Conservation (phyloP, 331 rosid genomes). For the Prunus yedoensis region DNA sequence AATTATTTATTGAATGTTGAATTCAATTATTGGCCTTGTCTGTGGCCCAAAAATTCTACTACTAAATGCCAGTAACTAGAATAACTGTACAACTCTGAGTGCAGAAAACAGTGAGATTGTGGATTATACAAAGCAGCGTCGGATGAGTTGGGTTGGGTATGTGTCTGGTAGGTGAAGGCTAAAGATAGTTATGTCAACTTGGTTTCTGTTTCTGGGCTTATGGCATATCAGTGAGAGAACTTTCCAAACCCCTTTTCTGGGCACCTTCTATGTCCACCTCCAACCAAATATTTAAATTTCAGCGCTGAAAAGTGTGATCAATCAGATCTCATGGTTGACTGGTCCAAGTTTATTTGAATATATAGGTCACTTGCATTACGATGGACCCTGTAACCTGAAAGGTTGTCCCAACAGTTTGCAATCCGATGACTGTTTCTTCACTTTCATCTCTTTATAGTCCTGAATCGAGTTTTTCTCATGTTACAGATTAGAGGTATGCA, state of each 20-base stretch:
- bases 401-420: not conserved
- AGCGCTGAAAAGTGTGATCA: not conserved
- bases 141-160: not conserved
- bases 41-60: not conserved
- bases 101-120: not conserved
- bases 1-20: not conserved
- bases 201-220: not conserved
- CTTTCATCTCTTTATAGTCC: too few relatives aligned
- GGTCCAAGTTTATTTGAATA: not conserved
- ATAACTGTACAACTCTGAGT: not conserved
- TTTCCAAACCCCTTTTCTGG: not conserved
- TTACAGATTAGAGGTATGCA: too few relatives aligned
- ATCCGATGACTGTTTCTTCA: slow-evolving; percentile 13
- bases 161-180: not conserved
- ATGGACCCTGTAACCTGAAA: slow-evolving; percentile 7
- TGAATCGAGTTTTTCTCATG: too few relatives aligned
- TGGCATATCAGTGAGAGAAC: not conserved
- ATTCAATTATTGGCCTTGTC: not conserved
- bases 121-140: not conserved
- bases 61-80: not conserved
- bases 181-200: too few relatives aligned
- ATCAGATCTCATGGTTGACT: slow-evolving; percentile 2
- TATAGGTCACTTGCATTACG: slow-evolving; percentile 5
- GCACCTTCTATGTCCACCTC: not conserved
- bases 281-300: not conserved